Base-by-base conservation (phyloP, 768 basidiomycete species). In the Daedalea quercina region DNA sequence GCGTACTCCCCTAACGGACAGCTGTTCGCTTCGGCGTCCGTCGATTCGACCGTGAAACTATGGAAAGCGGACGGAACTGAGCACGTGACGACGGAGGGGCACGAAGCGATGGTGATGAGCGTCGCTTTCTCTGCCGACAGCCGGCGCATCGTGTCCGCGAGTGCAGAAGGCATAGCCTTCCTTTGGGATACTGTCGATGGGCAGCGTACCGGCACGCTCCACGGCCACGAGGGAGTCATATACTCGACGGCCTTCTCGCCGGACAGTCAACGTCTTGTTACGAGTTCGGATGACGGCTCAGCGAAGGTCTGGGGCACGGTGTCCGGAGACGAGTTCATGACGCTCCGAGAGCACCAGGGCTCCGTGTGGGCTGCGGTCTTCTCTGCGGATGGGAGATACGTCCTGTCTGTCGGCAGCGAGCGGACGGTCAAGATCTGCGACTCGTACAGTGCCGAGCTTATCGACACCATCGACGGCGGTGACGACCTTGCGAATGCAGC, bases 351-450 rank as follows among this genome's bases (percentile, higher is more conserved):
- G 43, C 54, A 50, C 37, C 23, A 2, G 17, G 50, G 52, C 3
- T 31, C 35, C 11, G 43, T 56, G 4, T 37, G 40, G 37, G 12
- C 51, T 3, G 51, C 48, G 9, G 47, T 26, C 13, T 47, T 51
- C 37, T 55, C 56, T 2, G 37, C 50, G 3, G 56, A 57, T 33
- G 56, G 56, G n/a, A 15, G n/a, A 34, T 12, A 50, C 13, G 20
- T 57, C 13, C 19, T 47, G 3, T 46, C 48, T 23, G 49, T 64
- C 40, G 70, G 74, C 0, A 20, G 76, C 79, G 3, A 57, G 7
- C 61, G 57, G 3, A 65, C 68, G 13, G 74, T 79, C 2, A 67
- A 67, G 40, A 83, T 86, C 71, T 79, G 75, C 46, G 63, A 66
- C 20, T 52, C 45, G 20, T 56, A 53, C 47, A 43, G 40, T 23